A percentile compares a stretch with the other conserved stretches of the same genome.
phyloP scores from a whole-genome alignment of 805 yeast species.

The Candida ovalis region DNA sequence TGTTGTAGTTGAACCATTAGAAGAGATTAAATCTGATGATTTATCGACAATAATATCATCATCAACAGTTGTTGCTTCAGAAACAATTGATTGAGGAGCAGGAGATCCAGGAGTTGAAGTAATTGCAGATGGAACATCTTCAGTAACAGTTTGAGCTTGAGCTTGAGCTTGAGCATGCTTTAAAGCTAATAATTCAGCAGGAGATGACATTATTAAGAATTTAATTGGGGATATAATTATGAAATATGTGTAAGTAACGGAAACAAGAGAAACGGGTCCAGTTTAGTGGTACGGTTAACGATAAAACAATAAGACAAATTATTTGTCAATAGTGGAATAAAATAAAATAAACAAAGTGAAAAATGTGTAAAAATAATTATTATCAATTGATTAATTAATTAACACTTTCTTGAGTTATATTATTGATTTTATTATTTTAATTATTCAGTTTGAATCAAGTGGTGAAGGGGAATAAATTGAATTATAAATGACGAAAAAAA shows the following conservation, averaged over 20 bases:
- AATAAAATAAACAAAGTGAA: not conserved
- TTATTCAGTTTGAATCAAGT: no score
- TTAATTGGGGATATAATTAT: no score
- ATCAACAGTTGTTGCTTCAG: constrained; percentile 13
- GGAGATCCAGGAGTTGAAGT: constrained; percentile 16
- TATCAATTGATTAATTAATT: no score
- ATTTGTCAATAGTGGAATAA: not conserved
- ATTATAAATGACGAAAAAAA: no score
- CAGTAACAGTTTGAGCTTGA: constrained; percentile 11
- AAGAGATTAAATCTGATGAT: no score
- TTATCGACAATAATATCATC: constrained; percentile 5
- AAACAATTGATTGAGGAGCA: constrained; percentile 14
- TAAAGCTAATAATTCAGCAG: constrained; percentile 37
- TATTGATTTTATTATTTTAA: no score
- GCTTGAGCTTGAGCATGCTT: constrained; percentile 28
- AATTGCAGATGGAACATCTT: constrained; percentile 12
- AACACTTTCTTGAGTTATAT: no score
- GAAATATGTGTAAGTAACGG: no score
- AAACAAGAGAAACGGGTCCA: constrained; percentile 1
- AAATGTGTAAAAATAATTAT: no score
- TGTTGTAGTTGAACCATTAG: constrained; percentile 6
- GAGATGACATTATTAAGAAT: constrained; percentile 30
- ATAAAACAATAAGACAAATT: not conserved
- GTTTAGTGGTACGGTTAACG: constrained; percentile 1
- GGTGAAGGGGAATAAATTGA: no score